These are phyloP conservation scores for Sporisorium graminicola DNA, from an alignment of 1,284 basidiomycete species.

Conservation along the genomic window DNA sequence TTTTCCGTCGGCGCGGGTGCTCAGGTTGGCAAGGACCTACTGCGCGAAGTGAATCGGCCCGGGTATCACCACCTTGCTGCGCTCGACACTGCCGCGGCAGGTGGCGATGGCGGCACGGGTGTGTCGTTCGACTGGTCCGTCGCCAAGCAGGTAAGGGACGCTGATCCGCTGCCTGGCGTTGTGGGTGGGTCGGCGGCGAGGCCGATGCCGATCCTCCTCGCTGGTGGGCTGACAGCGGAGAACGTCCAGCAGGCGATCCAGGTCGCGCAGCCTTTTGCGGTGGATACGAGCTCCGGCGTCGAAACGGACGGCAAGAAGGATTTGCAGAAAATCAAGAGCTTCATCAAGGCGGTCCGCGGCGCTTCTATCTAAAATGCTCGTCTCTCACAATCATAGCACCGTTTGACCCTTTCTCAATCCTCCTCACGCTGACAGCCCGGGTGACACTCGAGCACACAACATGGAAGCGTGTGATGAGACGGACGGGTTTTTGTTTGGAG, in stretches of 20 bases:
- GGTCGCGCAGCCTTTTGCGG: conserved; percentile 44
- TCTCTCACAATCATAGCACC: conserved; percentile 1
- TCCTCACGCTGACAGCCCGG: background rate
- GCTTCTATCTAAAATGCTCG: background rate
- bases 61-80: conserved; percentile 66
- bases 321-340: conserved; percentile 53
- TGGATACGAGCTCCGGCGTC: conserved; percentile 67
- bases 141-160: conserved; percentile 34
- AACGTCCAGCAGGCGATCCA: conserved; percentile 60
- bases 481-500: background rate
- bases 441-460: background rate
- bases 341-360: conserved; percentile 30
- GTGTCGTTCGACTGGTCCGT: conserved; percentile 61
- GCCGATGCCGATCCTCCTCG: conserved; percentile 57
- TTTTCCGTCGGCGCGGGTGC: conserved; percentile 55
- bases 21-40: conserved; percentile 17
- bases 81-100: conserved; percentile 57
- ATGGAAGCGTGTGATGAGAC: no score
- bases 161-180: conserved; percentile 38
- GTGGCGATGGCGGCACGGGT: conserved; percentile 60
- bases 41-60: conserved; percentile 55
- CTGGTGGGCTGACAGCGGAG: conserved; percentile 61
- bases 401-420: background rate
- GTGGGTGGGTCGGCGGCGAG: conserved; percentile 27
- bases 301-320: conserved; percentile 65